Evolutionary conservation across 2,329 filamentous ascomycete genomes (phyloP).

Genomic region (Paracoccidioides lutzii): DNA sequence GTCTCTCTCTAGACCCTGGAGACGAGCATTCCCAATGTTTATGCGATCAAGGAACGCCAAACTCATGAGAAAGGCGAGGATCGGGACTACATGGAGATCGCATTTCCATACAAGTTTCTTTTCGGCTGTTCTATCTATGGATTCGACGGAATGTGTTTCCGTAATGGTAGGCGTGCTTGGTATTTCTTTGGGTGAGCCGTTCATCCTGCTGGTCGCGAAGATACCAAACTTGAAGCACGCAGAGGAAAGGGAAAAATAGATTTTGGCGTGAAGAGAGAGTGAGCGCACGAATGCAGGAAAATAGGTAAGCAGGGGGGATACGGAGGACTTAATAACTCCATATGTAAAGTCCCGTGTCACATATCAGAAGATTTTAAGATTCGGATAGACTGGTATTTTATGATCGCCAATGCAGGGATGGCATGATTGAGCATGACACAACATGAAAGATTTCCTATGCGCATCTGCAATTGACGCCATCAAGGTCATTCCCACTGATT

Average conservation of each 20-base stretch:
- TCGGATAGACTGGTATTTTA: neutral
- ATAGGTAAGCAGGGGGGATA: neutral
- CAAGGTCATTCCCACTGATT: neutral
- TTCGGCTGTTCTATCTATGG: conserved; percentile 15
- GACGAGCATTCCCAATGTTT: conserved; percentile 37
- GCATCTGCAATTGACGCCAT: neutral
- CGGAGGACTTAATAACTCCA: neutral
- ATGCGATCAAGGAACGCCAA: conserved; percentile 36
- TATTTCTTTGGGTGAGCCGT: neutral
- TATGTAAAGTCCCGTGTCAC: neutral
- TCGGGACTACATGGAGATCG: conserved; percentile 37
- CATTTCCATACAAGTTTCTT: conserved; percentile 35
- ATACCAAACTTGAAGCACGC: neutral
- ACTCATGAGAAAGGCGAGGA: conserved; percentile 35
- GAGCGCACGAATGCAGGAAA: neutral
- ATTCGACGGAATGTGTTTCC: conserved; percentile 11
- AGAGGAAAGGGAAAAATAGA: neutral
- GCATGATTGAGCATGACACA: neutral
- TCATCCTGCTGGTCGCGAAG: neutral
- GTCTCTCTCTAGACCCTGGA: conserved; percentile 33
- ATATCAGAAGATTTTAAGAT: neutral
- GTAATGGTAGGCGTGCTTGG: conserved; percentile 9
- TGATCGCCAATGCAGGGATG: neutral
- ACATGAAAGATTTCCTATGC: neutral
- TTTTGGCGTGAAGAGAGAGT: neutral